Conservation (phyloP, 1,284 basidiomycete genomes). For the Cryptococcus floricola region DNA sequence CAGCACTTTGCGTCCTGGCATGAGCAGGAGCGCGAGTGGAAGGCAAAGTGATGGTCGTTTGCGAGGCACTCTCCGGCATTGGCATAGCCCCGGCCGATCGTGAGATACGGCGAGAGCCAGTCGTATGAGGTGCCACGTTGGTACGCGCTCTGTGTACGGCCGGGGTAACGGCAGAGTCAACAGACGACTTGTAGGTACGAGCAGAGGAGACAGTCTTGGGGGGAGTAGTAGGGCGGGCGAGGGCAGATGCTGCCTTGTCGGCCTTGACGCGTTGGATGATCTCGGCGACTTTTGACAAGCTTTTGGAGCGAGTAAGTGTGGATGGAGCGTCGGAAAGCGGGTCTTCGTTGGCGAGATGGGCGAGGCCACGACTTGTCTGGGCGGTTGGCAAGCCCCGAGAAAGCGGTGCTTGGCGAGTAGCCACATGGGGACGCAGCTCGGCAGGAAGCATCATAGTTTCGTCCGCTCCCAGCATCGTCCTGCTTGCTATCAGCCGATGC, state of each 20-base stretch:
- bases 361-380: neutral
- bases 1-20: neutral
- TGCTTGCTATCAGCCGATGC: slow-evolving; percentile 1
- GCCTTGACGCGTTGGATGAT: slow-evolving; percentile 14
- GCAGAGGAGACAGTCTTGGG: slow-evolving; percentile 7
- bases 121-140: slow-evolving; percentile 3
- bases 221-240: neutral
- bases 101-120: slow-evolving; percentile 13
- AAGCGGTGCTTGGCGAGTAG: neutral
- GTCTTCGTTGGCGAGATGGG: neutral
- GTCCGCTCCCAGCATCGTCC: slow-evolving; percentile 16
- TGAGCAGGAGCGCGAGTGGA: neutral
- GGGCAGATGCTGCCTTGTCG: slow-evolving; percentile 1
- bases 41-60: slow-evolving; percentile 4
- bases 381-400: neutral
- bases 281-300: slow-evolving; percentile 15
- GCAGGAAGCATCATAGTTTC: slow-evolving; percentile 11
- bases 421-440: slow-evolving; percentile 3
- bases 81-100: slow-evolving; percentile 21
- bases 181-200: slow-evolving; percentile 4
- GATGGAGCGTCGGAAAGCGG: neutral
- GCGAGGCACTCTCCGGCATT: slow-evolving; percentile 14
- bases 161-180: slow-evolving; percentile 1
- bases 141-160: neutral
- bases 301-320: slow-evolving; percentile 10